Base-by-base conservation (phyloP, 176 grass and related monocot genomes). In the Rhynchospora breviuscula region DNA sequence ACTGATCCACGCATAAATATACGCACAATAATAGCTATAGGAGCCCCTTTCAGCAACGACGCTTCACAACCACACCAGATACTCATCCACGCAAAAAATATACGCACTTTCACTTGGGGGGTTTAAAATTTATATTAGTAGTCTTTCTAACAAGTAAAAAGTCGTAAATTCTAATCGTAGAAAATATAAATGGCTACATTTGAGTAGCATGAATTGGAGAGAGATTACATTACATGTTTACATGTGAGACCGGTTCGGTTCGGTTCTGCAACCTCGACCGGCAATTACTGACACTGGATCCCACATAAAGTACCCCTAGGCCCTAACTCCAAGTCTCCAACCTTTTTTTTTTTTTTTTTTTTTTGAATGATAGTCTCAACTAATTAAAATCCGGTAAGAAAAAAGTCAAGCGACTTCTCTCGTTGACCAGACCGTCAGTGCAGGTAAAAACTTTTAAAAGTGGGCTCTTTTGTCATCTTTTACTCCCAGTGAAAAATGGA, bases 1-100 rank as follows among this genome's bases (percentile, higher is more conserved):
- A 29, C 35, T 40, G 35, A 40, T 40, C 35, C 4, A 40, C 35
- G 35, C 35, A 52, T 11, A 52, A 52, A 52, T 52, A 52, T 8
- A 52, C 68, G 68, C 43, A 72, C 57, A 59, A 59, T n/a, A 59
- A 66, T 66, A n/a, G 33, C 67, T n/a, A 70, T n/a, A 70, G 17
- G 17, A 45, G 33, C 8, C 35, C 67, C 67, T 70, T 70, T 0
- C 45, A 19, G 40, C 40, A 46, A 71, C 17, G 67, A 21, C 67
- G 15, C 35, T 45, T 19, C 46, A 19, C 40, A 15, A 29, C 1
- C 26, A 29, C 26, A 29, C 35, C 15, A 47, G 8, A 46, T 47
- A 18, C 31, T 70, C 45, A 0, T 7, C 7, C 35, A 45, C 67
- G 31, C 15, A 45, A 3, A 19, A 68, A 19, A 21, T 19, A 9